Evolutionary conservation across 495 filamentous ascomycete genomes (phyloP).

Genomic region (Hypoxylon cercidicola): DNA sequence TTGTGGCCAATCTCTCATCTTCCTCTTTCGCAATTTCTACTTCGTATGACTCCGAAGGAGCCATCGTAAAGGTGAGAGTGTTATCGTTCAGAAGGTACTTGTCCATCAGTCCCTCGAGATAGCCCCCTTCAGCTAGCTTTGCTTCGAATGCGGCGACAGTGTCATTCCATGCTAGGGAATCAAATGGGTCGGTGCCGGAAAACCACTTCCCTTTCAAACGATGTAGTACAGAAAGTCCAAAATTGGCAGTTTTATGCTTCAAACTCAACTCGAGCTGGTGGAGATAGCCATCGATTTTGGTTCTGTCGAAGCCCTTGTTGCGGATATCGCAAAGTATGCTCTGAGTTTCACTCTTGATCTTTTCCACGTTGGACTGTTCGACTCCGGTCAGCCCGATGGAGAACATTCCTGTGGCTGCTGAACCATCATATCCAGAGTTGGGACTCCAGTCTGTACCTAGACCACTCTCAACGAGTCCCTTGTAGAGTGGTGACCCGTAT

Average conservation of each 20-base stretch:
- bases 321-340: constrained; percentile 72
- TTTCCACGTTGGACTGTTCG: constrained; percentile 76
- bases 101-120: constrained; percentile 85
- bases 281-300: constrained; percentile 91
- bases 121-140: constrained; percentile 73
- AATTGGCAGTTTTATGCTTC: constrained; percentile 94
- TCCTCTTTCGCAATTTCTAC: constrained; percentile 83
- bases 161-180: constrained; percentile 88
- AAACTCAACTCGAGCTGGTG: constrained; percentile 91
- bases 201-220: constrained; percentile 92
- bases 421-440: constrained; percentile 89
- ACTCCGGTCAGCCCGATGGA: constrained; percentile 91
- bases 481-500: constrained; percentile 94
- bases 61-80: constrained; percentile 94
- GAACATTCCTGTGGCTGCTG: constrained; percentile 80
- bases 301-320: constrained; percentile 80
- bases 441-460: constrained; percentile 92
- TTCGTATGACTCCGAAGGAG: constrained; percentile 77
- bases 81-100: constrained; percentile 91
- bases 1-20: constrained; percentile 70
- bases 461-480: constrained; percentile 88
- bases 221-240: constrained; percentile 91
- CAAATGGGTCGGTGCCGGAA: constrained; percentile 91
- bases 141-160: constrained; percentile 82
- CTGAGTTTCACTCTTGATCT: constrained; percentile 76